Base-by-base conservation (phyloP, 768 basidiomycete genomes). In the Chalciporus sphaerocephalus region DNA sequence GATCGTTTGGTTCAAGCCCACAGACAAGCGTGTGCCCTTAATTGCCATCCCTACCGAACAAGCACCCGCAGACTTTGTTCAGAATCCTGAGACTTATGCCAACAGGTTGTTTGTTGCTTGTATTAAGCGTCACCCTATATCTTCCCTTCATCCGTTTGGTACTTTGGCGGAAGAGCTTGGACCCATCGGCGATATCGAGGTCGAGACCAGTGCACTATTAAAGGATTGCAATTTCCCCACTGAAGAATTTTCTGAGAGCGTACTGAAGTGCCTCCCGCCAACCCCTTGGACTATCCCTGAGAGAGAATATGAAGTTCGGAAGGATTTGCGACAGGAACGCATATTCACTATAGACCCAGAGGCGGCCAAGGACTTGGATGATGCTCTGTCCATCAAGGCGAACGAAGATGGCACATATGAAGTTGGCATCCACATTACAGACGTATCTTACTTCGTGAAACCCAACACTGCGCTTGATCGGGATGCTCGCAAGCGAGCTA, bases 1-100 rank as follows among this genome's bases (percentile, higher is more conserved):
- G 76, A 99, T 99, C 53, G 94, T 99, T 37, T 99, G 96, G 96
- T 98, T 99, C 78, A 95, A 97, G 71, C 96, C 96, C 4, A 97
- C 95, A 21, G 94, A 97, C 73, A 99, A 99, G 68, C 89, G 96
- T 46, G 96, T 99, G 1, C 96, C 96, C 35, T 77, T 98, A 33
- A 97, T 99, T 59, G 96, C 96, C 45, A 99, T 99, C 51, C 95
- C 94, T 7, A 98, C 96, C 6, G 96, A 99, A 60, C 96, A 99
- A 68, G 95, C 96, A 0, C 96, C 96, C 6, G 79, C 77, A 15
- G 94, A 98, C 66, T 99, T 99, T 62, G 84, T 99, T 36, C 91
- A 95, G 67, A 90, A 91, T 61, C 85, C 94, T 2, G 95, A 96
- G 52, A 76, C 76, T 2, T 99, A 98, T 65, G 82, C 83, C 17